Percentiles rank a stretch among this genome's conserved stretches.
Evolutionary conservation across 768 basidiomycete genomes (phyloP).

Genomic region (Suillus alpinus): DNA sequence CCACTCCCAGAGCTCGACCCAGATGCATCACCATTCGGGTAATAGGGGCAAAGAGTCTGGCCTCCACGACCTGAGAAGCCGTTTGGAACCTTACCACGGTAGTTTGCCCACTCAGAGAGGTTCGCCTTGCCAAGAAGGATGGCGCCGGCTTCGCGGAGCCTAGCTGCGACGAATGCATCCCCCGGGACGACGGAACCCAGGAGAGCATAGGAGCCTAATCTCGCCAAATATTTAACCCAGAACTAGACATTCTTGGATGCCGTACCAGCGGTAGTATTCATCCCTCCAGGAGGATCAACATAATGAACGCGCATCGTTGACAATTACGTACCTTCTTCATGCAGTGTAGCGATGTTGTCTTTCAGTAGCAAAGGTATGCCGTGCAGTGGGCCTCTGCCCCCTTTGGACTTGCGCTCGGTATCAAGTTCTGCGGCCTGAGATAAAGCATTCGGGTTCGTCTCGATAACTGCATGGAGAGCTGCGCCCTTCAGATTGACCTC

Average conservation of each 20-base stretch:
- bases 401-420: conserved; percentile 41
- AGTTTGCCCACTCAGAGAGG: conserved; percentile 45
- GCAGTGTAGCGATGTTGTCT: conserved; percentile 38
- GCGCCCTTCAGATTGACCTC: conserved; percentile 64
- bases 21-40: conserved; percentile 37
- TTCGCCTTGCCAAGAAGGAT: conserved; percentile 43
- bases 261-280: conserved; percentile 39
- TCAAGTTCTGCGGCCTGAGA: conserved; percentile 50
- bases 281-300: conserved; percentile 17
- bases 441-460: conserved; percentile 56
- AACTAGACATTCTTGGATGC: neutral
- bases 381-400: conserved; percentile 47
- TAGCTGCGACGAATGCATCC: conserved; percentile 30
- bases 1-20: conserved; percentile 46
- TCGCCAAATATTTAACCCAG: neutral
- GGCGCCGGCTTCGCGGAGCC: conserved; percentile 30
- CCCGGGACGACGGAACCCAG: conserved; percentile 33
- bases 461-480: conserved; percentile 56
- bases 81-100: conserved; percentile 35
- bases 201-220: conserved; percentile 33
- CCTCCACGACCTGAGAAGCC: conserved; percentile 50
- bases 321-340: conserved; percentile 24
- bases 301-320: conserved; percentile 2
- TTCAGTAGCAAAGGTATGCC: conserved; percentile 62
- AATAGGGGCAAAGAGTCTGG: conserved; percentile 41